Evolutionary conservation across 2,329 filamentous ascomycete species (phyloP), one percentile per base, ranked within the genome.

Genomic region (Pseudocercospora fuligena): DNA sequence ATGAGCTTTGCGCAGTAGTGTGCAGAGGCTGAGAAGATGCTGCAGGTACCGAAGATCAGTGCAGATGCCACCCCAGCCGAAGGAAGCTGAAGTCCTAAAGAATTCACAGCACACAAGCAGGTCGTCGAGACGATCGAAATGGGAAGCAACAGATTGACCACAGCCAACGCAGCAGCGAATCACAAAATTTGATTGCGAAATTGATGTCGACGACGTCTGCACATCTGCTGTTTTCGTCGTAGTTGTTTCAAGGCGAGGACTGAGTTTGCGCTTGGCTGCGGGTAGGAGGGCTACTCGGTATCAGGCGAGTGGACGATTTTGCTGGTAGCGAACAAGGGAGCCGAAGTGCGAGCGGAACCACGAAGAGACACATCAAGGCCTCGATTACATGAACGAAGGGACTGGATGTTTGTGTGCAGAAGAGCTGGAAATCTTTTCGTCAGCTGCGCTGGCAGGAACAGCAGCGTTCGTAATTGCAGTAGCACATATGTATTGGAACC

Each of bases 301-400:
- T 53, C 21, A 27, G 46, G 46, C 46, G 46, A 47, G 46, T 53
- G 49, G 14, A 53, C 49, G 25, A 25, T 54, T 51, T 54, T 27
- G 21, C 21, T 54, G 51, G 51, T 54, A 54, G 51, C 51, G 51
- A 54, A 54, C 21, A 54, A 49, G 51, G 51, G 51, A 54, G 51
- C 25, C 51, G 51, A 54, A 29, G 21, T 19, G 21, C 12, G 3
- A 7, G 49, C 21, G 19, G 25, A 29, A 25, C 1, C 14, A 25
- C 25, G 49, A 54, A 54, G 49, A 11, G 47, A 8, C 47, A 51
- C 47, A 21, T 5, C 11, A 19, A 46, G 2, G 40, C 12, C 14
- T 46, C 7, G 40, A 16, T 5, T n/a, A 12, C n/a, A 12, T n/a
- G 19, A 49, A 12, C 46, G 12, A 5, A 49, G 19, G 46, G 46